Base-by-base conservation (phyloP, 2,329 filamentous ascomycete genomes). In the Berkeleyomyces rouxiae region DNA sequence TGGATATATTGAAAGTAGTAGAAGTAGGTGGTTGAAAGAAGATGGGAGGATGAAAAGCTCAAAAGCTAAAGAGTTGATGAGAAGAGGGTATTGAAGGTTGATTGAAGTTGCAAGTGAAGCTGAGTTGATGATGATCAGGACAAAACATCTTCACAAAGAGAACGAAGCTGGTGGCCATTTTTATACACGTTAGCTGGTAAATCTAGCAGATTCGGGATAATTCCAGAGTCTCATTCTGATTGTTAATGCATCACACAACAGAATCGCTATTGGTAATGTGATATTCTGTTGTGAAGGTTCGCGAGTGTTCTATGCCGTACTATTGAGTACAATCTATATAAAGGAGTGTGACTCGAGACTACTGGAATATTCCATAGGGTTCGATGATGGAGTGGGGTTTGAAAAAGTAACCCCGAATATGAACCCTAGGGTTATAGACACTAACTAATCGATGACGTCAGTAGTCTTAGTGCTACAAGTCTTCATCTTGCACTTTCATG, bases 1-100 rank as follows among this genome's bases (percentile, higher is more conserved):
- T 83, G 74, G 58, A 65, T 60, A 66, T 23, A 23, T 23, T 23
- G 23, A 23, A 23, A 23, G 23, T 23, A 23, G 23, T 23, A 23
- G 23, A 23, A 51, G 68, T 68, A 65, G 60, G 64, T 66, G 58
- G 33, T 46, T 62, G 53, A 37, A 33, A 3, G 47, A 13, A 47
- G 16, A 31, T 23, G 10, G 47, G 39, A 49, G 47, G 59, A 39
- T 55, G 36, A 42, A 37, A 16, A 46, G 39, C 33, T 49, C 58
- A 39, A 46, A 46, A 61, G 7, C 58, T 51, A 60, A 60, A 47
- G 43, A 23, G 39, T 61, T 46, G 9, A 23, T 53, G 58, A 46
- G 43, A 59, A 59, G 39, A 58, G 57, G 7, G 16, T 57, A 11
- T 58, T 36, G 53, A 47, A 44, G 44, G 43, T 53, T 55, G 39